A percentile compares a stretch with the other conserved stretches of the same genome.
phyloP scores from a whole-genome alignment of 345 rosid genomes.

The Eucalyptus dawsonii region DNA sequence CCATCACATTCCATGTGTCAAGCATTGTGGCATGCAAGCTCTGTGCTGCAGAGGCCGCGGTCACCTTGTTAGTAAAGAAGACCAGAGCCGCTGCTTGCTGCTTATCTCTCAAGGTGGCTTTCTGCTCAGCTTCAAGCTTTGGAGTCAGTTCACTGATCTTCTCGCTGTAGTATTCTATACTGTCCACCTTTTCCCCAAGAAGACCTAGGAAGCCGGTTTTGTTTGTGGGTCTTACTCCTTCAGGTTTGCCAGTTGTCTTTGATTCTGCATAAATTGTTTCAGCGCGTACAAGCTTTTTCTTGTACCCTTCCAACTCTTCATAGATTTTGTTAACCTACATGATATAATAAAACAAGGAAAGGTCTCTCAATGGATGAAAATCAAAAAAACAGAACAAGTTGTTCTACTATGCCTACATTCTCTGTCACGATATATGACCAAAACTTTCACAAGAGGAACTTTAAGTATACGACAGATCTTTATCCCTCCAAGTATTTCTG shows the following conservation, averaged over 20 bases:
- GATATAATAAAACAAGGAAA: background rate
- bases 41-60: constrained; percentile 72
- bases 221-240: constrained; percentile 47
- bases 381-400: background rate
- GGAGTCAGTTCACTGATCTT: constrained; percentile 38
- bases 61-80: constrained; percentile 55
- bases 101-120: constrained; percentile 59
- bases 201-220: constrained; percentile 68
- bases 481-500: background rate
- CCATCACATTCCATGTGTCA: constrained; percentile 54
- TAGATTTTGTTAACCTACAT: constrained; percentile 69
- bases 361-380: background rate
- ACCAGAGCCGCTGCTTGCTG: constrained; percentile 63
- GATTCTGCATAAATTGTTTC: constrained; percentile 45
- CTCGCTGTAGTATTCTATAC: constrained; percentile 55
- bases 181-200: constrained; percentile 54
- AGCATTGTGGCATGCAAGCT: constrained; percentile 68
- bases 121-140: constrained; percentile 68
- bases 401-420: background rate
- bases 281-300: constrained; percentile 69
- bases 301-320: constrained; percentile 54
- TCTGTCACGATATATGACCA: background rate
- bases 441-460: background rate
- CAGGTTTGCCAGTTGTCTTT: constrained; percentile 14
- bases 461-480: background rate